Evolutionary conservation across 805 yeast genomes (phyloP).

Genomic region (Candida palmyrensis): DNA sequence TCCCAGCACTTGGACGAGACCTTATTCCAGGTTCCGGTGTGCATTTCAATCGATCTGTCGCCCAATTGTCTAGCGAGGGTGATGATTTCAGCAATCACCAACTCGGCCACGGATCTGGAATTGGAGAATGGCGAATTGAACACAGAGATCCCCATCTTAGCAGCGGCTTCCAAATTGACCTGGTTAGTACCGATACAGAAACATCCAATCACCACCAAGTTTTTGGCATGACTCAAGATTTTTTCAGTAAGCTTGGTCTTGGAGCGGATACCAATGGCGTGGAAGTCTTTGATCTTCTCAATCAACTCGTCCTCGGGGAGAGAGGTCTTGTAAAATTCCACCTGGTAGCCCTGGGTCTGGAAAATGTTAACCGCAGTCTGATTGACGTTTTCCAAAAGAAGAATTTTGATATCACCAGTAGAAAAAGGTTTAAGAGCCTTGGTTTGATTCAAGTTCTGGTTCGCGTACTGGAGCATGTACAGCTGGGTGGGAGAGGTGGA

Average conservation of each 20-base stretch:
- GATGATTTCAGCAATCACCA: conserved; percentile 92
- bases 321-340: conserved; percentile 86
- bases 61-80: conserved; percentile 94
- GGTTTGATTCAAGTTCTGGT: conserved; percentile 36
- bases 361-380: conserved; percentile 86
- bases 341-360: conserved; percentile 90
- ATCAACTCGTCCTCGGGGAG: conserved; percentile 90
- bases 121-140: conserved; percentile 98
- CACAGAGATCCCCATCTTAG: conserved; percentile 89
- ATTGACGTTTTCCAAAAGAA: conserved; percentile 89
- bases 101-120: conserved; percentile 97
- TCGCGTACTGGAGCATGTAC: conserved; percentile 51
- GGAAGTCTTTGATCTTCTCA: conserved; percentile 88
- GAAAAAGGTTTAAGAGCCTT: conserved; percentile 90
- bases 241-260: conserved; percentile 84
- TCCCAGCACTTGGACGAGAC: conserved; percentile 96
- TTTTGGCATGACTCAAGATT: conserved; percentile 79
- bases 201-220: conserved; percentile 89
- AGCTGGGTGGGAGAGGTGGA: conserved; percentile 83
- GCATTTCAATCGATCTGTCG: conserved; percentile 93
- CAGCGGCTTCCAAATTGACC: conserved; percentile 89
- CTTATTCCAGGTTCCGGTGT: conserved; percentile 97
- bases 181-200: conserved; percentile 99
- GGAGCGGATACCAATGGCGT: conserved; percentile 97
- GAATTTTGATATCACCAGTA: conserved; percentile 90